Percentiles rank a stretch among this genome's conserved stretches.
Evolutionary conservation across 129 eudicot species (phyloP).

Genomic region (Helianthus annuus): DNA sequence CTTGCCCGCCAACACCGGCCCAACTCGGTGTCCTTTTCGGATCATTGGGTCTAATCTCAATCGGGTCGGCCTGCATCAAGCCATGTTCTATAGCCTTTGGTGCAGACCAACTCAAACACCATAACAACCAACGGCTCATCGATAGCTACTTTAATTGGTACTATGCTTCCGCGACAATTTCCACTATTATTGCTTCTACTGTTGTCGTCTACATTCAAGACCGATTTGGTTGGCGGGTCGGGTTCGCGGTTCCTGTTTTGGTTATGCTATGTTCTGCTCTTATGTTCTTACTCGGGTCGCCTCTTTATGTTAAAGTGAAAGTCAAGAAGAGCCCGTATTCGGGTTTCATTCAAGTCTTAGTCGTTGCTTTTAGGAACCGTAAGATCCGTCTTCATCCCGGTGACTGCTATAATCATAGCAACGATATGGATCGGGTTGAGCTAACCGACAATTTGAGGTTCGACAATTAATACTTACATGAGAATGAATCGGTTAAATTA

Average conservation of each 20-base stretch:
- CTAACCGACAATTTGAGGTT: conserved; percentile 45
- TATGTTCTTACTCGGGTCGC: conserved; percentile 41
- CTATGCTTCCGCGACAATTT: conserved; percentile 39
- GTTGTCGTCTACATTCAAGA: conserved; percentile 59
- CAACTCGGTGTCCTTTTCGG: conserved; percentile 43
- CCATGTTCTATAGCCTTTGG: conserved; percentile 70
- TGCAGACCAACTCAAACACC: conserved; percentile 51
- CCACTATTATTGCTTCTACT: conserved; percentile 32
- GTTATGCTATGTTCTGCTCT: conserved; percentile 45
- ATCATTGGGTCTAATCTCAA: conserved; percentile 51
- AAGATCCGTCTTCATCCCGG: conserved; percentile 25
- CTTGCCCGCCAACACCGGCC: conserved; percentile 45
- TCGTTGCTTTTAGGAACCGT: conserved; percentile 42
- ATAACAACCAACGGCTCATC: conserved; percentile 36
- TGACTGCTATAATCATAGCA: conserved; percentile 30
- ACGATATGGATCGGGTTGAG: conserved; percentile 27
- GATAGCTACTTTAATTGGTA: conserved; percentile 69
- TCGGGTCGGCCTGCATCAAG: conserved; percentile 61
- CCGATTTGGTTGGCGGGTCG: conserved; percentile 51
- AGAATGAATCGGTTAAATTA: background rate
- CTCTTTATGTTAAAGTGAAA: conserved; percentile 40
- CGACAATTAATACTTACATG: background rate
- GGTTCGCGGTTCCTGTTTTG: conserved; percentile 55
- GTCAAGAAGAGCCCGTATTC: conserved; percentile 37
- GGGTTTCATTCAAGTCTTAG: conserved; percentile 44